Evolutionary conservation across 169 alveolate species (phyloP).

Genomic region (Besnoitia besnoiti): DNA sequence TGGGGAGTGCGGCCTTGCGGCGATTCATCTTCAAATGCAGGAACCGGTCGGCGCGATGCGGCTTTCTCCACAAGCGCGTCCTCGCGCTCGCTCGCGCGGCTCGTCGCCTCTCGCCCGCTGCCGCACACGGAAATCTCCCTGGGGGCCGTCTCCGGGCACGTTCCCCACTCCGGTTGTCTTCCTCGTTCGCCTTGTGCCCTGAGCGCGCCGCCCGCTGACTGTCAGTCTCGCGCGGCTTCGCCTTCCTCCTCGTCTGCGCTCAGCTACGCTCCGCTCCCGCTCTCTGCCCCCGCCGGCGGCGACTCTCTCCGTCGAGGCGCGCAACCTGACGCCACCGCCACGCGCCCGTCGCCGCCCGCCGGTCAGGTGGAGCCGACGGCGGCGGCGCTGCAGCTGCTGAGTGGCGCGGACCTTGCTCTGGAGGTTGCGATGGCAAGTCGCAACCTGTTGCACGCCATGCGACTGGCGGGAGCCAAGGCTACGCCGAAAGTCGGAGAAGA

Average conservation of each 20-base stretch:
- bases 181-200: background rate
- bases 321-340: too few species aligned
- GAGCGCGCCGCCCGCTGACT: background rate
- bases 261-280: background rate
- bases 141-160: background rate
- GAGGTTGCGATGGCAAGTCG: background rate
- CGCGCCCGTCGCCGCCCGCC: too few species aligned
- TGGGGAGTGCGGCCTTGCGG: too few species aligned
- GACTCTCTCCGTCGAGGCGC: too few species aligned
- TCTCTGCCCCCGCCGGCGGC: background rate
- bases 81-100: background rate
- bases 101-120: background rate
- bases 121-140: background rate
- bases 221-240: background rate
- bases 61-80: too few species aligned
- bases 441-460: background rate
- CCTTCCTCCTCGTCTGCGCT: background rate
- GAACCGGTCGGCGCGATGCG: too few species aligned
- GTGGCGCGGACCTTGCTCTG: background rate
- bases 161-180: background rate
- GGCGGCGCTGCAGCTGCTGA: too few species aligned
- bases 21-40: too few species aligned
- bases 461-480: constrained; percentile 1
- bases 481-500: background rate
- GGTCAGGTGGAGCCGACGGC: too few species aligned